phyloP scores from a whole-genome alignment of 208 protist genomes.

The Blastocrithidia nonstop region DNA sequence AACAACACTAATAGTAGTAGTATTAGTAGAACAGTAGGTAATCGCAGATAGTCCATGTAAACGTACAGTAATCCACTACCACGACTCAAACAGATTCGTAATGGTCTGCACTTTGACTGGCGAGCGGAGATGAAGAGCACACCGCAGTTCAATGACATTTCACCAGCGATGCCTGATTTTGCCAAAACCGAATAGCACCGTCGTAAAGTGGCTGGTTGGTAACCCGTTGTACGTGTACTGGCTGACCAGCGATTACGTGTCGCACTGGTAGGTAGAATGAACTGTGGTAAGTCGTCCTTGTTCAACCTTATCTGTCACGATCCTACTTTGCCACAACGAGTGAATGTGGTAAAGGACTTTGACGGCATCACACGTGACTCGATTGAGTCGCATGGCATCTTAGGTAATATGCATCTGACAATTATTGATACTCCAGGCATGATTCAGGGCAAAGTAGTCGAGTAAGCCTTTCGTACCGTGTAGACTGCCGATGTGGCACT shows the following conservation, averaged over 20 bases:
- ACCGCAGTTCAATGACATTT: slow-evolving; percentile 50
- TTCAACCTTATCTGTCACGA: slow-evolving; percentile 80
- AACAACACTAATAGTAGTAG: background rate
- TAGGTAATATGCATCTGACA: slow-evolving; percentile 74
- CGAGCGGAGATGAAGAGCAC: slow-evolving; percentile 30
- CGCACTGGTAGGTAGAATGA: slow-evolving; percentile 81
- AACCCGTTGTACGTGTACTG: slow-evolving; percentile 63
- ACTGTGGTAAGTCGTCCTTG: slow-evolving; percentile 79
- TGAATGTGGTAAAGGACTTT: slow-evolving; percentile 71
- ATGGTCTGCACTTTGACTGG: slow-evolving; percentile 44
- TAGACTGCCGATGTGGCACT: slow-evolving; percentile 72
- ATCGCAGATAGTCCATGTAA: background rate
- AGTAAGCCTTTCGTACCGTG: slow-evolving; percentile 72
- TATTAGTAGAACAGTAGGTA: background rate
- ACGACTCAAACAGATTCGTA: slow-evolving; percentile 27
- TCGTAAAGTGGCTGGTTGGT: slow-evolving; percentile 56
- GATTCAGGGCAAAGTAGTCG: slow-evolving; percentile 52
- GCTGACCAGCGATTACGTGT: slow-evolving; percentile 71
- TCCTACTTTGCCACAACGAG: slow-evolving; percentile 25
- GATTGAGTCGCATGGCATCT: slow-evolving; percentile 48
- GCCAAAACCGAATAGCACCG: slow-evolving; percentile 53
- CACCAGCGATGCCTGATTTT: slow-evolving; percentile 37
- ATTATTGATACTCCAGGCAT: slow-evolving; percentile 83
- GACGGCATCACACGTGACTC: slow-evolving; percentile 81
- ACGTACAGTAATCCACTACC: slow-evolving; percentile 11